Evolutionary conservation across 495 filamentous ascomycete species (phyloP), one percentile per base, ranked within the genome.

Genomic region (Xylaria intraflava): DNA sequence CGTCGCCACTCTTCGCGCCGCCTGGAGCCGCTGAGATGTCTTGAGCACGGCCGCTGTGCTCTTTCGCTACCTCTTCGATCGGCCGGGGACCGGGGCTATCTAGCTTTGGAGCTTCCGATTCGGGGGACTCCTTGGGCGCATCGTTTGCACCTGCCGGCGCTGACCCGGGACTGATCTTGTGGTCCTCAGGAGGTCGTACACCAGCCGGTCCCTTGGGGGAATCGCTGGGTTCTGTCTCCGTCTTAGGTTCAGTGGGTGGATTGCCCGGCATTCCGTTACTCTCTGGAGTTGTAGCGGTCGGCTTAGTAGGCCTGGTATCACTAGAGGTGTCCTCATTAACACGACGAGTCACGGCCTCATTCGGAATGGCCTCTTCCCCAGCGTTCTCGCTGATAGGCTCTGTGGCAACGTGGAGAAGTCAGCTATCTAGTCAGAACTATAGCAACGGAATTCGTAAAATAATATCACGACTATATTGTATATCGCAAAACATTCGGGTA

Each of bases 71-170:
- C 11, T 69, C 64, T 1, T 58, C 69, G 1, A 76, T 6, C 1
- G 73, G 71, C 39, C 65, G 61, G 8, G 73, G 74, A 0, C 74
- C 72, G 2, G 74, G 72, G 3, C 71, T 72, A 2, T 69, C 62
- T n/a, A 73, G 35, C 46, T 72, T 70, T 53, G 62, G 65, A 19
- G 56, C 55, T 48, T 64, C 58, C 22, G 4, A 29, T 29, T 62
- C 57, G 27, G 35, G 31, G 2, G 57, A 61, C 12, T 53, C 60
- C n/a, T 68, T 65, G 50, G 67, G 55, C 23, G 65, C 48, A 24
- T 67, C 61, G 50, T 72, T 61, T 29, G 65, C 49, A 22, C 66
- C 61, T 11, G 60, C 55, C 2, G 61, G 51, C 12, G 62, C 54
- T 3, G 62, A 55, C 31, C 64, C 58, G 14, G 60, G 64, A 35